These are phyloP conservation scores for Metschnikowia matae DNA, from an alignment of 805 yeast genomes.

Conservation along the genomic window DNA sequence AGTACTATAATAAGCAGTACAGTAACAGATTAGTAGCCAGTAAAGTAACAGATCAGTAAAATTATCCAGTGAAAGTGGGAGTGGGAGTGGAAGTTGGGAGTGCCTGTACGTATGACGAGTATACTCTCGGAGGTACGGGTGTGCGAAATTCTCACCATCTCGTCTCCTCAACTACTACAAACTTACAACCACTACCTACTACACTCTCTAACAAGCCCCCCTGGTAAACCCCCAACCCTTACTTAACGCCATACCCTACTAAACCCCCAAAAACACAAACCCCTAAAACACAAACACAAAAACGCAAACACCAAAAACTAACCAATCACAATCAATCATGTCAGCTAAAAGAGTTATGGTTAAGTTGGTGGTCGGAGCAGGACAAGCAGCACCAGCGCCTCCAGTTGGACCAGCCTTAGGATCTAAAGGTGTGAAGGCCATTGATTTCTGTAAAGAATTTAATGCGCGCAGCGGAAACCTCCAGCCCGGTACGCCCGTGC, in stretches of 20 bases:
- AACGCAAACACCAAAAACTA: background rate
- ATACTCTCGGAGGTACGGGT: background rate
- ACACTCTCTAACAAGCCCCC: background rate
- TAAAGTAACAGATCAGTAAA: too few species aligned
- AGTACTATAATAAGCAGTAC: too few species aligned
- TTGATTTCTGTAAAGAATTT: slow-evolving; percentile 96
- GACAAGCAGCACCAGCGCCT: slow-evolving; percentile 97
- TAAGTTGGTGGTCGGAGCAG: slow-evolving; percentile 92
- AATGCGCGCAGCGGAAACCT: slow-evolving; percentile 92
- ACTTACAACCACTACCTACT: too few species aligned
- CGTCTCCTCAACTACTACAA: too few species aligned
- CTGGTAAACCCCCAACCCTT: too few species aligned
- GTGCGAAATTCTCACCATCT: background rate
- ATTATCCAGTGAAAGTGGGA: too few species aligned
- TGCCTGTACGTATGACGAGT: too few species aligned
- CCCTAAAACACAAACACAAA: too few species aligned
- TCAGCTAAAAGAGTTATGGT: slow-evolving; percentile 62
- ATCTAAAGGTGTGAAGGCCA: slow-evolving; percentile 97
- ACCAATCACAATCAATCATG: slow-evolving; percentile 11
- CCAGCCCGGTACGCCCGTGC: slow-evolving; percentile 85
- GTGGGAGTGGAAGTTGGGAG: too few species aligned
- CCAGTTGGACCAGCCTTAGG: slow-evolving; percentile 99
- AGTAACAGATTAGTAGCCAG: too few species aligned
- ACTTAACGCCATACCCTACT: too few species aligned
- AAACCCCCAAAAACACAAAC: too few species aligned